phyloP scores from a whole-genome alignment of 2,329 filamentous ascomycete genomes.

The Nakataea oryzae region DNA sequence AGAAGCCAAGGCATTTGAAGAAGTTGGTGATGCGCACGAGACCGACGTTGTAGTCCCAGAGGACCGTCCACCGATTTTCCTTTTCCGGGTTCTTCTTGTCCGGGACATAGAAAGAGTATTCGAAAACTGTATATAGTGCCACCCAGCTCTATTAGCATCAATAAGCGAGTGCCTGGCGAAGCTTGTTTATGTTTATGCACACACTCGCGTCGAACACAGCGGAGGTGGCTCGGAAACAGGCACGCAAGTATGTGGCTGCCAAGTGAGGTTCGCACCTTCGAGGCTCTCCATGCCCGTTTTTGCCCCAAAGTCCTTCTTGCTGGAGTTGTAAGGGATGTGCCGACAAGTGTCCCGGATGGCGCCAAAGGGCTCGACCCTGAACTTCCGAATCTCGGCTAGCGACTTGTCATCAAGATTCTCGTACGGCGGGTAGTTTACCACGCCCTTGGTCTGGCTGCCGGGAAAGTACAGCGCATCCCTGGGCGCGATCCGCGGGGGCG shows the following conservation, averaged over 20 bases:
- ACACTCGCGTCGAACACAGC: neutral
- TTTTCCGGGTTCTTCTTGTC: constrained; percentile 34
- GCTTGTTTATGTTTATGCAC: neutral
- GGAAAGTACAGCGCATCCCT: neutral
- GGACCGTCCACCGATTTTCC: constrained; percentile 57
- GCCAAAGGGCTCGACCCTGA: constrained; percentile 55
- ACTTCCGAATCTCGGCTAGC: constrained; percentile 47
- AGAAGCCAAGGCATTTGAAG: constrained; percentile 81
- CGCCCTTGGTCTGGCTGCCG: constrained; percentile 40
- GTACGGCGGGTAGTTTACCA: constrained; percentile 63
- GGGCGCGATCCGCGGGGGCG: neutral
- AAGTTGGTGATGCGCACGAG: constrained; percentile 90
- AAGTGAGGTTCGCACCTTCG: constrained; percentile 51
- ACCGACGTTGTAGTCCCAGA: constrained; percentile 97
- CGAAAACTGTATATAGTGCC: constrained; percentile 49
- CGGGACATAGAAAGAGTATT: constrained; percentile 70
- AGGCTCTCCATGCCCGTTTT: constrained; percentile 85
- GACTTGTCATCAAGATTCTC: constrained; percentile 53
- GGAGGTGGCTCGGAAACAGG: neutral
- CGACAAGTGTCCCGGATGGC: constrained; percentile 51
- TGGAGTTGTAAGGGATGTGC: constrained; percentile 89
- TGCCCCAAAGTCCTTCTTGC: constrained; percentile 78
- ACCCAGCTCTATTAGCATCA: neutral
- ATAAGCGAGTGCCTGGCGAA: neutral
- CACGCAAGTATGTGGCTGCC: neutral